Base-by-base conservation (phyloP, 208 protist genomes). In the Leptomonas pyrrhocoris region DNA sequence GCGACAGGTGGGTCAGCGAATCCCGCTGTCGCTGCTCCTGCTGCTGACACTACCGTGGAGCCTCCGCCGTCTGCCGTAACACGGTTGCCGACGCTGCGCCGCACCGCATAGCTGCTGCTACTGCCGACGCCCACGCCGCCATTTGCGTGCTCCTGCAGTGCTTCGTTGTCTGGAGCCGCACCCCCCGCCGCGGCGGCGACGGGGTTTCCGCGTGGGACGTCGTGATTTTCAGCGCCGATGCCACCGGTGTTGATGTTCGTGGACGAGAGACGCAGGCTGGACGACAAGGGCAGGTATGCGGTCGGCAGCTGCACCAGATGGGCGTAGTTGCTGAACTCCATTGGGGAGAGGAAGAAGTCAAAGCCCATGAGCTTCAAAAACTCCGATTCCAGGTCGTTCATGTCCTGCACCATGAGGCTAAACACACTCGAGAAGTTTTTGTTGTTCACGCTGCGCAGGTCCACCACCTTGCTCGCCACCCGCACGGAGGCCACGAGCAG, bases 391-490 rank as follows among this genome's bases (percentile, higher is more conserved):
- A 94, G 55, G 13, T 80, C 48, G 73, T 96, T 95, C 71, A 96
- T 70, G 28, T 92, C 73, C 28, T 81, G 54, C 19, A 79, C 84
- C n/a, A 79, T 61, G 11, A 96, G 31, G 2, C 79, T 84, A 70
- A 88, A 90, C 34, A 89, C 84, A 56, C 65, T 74, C 13, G 89
- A 89, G 60, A 94, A 96, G 75, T 94, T 90, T 36, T 86, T 86
- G 78, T 95, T 96, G 82, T 89, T 95, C 28, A 96, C 73, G 71
- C 83, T 93, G 30, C 92, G 85, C 25, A 95, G 77, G 61, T 96
- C 92, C 12, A 95, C 42, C n/a, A 92, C 81, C 63, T 96, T 96
- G 50, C 84, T 93, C 5, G 88, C 83, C 5, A 96, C 76, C 15
- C 92, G 89, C 28, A 91, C 84, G 40, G 86, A 73, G 31, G 81